A percentile compares a stretch with the other conserved stretches of the same genome.
Conservation (phyloP, 371 early-diverging fungal genomes). For the Sporodiniella umbellata region DNA sequence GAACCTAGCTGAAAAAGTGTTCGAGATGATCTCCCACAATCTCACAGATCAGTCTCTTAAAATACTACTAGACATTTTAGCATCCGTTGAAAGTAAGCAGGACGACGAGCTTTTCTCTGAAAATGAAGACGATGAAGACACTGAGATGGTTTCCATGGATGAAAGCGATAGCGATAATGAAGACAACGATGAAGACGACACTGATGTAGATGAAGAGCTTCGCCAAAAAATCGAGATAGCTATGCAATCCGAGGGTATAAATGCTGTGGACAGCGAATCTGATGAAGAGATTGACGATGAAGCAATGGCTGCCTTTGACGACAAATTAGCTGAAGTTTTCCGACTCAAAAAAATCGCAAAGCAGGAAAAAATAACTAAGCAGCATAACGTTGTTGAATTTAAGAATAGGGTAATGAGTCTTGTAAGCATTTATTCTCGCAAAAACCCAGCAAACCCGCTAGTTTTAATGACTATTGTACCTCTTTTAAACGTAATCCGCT, state of each 20-base stretch:
- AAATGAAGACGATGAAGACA: conserved; percentile 56
- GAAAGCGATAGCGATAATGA: conserved; percentile 25
- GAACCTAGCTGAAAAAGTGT: conserved; percentile 76
- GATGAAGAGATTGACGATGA: conserved; percentile 82
- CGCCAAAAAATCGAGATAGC: conserved; percentile 65
- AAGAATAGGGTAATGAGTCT: conserved; percentile 86
- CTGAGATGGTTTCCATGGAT: conserved; percentile 33
- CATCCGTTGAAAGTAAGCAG: conserved; percentile 47
- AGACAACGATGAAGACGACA: conserved; percentile 22
- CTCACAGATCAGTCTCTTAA: conserved; percentile 75
- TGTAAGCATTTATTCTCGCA: conserved; percentile 70
- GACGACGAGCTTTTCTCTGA: conserved; percentile 58
- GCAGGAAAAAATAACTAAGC: conserved; percentile 57
- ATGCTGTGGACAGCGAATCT: conserved; percentile 49
- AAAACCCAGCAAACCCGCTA: conserved; percentile 68
- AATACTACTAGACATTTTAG: conserved; percentile 66
- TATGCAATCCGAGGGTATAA: conserved; percentile 51
- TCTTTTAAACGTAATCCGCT: conserved; percentile 57
- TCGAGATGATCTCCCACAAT: conserved; percentile 75
- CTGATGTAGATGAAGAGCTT: conserved; percentile 65
- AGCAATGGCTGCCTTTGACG: conserved; percentile 90
- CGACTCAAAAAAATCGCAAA: conserved; percentile 73
- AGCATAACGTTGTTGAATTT: conserved; percentile 79
- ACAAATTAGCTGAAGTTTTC: conserved; percentile 88
- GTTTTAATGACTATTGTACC: conserved; percentile 69